Percentiles rank a stretch among this genome's conserved stretches.
These are phyloP conservation scores for Cercophora newfieldiana DNA, from an alignment of 495 filamentous ascomycete genomes.

Conservation along the genomic window DNA sequence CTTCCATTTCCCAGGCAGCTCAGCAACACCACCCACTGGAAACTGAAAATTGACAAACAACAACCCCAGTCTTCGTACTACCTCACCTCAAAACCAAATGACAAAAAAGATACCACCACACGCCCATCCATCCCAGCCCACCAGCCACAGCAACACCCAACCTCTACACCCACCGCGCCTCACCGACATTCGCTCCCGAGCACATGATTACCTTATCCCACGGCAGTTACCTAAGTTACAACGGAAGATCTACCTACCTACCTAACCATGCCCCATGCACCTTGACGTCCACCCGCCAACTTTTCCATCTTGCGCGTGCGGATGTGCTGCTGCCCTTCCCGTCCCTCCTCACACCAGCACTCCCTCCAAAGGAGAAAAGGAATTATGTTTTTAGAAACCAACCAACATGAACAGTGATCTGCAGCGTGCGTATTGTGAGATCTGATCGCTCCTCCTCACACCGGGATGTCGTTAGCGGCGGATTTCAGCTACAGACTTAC, in stretches of 20 bases:
- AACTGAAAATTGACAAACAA: background rate
- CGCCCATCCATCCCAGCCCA: background rate
- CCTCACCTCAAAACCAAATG: slow-evolving; percentile 7
- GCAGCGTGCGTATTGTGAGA: background rate
- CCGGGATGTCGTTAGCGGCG: background rate
- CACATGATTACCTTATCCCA: slow-evolving; percentile 3
- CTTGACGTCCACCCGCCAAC: background rate
- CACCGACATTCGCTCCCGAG: background rate
- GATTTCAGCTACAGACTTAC: background rate
- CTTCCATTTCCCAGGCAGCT: background rate
- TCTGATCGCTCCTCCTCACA: background rate
- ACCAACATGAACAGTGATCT: background rate
- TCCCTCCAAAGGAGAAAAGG: no score
- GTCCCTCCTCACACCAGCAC: no score
- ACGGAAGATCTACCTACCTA: background rate
- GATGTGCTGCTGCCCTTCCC: no score
- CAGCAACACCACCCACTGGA: background rate
- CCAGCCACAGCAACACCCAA: background rate
- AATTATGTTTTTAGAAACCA: background rate
- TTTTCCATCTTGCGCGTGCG: background rate
- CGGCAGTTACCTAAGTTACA: background rate
- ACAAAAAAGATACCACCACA: background rate
- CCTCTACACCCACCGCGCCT: slow-evolving; percentile 1
- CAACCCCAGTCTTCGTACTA: background rate
- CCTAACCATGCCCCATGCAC: background rate